Conservation (phyloP, 352 stramenopile genomes). For the Albugo candida region DNA sequence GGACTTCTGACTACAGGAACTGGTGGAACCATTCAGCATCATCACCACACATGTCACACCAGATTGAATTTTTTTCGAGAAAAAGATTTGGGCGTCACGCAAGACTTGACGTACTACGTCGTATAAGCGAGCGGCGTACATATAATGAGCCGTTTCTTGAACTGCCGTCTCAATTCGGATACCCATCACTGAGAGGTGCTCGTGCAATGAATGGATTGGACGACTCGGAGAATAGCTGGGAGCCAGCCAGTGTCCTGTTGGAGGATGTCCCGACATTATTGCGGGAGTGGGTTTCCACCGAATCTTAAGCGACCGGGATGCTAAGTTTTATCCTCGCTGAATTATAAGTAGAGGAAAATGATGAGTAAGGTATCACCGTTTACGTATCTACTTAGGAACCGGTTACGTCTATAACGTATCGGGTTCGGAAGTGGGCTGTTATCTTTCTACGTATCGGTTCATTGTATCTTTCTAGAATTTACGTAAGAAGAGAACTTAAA, state of each 20-base stretch:
- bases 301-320: no score
- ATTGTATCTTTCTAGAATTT: no score
- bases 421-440: no score
- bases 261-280: conserved; percentile 10
- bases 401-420: no score
- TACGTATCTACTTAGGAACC: no score
- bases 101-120: conserved; percentile 1
- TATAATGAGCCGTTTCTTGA: neutral
- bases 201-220: conserved; percentile 12
- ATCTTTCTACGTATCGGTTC: no score
- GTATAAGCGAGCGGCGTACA: neutral
- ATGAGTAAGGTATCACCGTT: no score
- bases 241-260: conserved; percentile 3
- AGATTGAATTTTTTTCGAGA: conserved; percentile 4
- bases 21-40: conserved; percentile 1
- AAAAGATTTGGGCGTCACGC: neutral
- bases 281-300: no score
- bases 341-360: no score
- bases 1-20: conserved; percentile 2
- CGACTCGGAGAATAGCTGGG: conserved; percentile 8
- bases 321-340: no score
- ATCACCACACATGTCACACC: neutral
- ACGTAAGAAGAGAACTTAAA: no score
- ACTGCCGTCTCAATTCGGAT: conserved; percentile 1
- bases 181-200: conserved; percentile 7